These are phyloP conservation scores for Mortierella claussenii DNA, from an alignment of 192 early-diverging fungal genomes.

Conservation along the genomic window DNA sequence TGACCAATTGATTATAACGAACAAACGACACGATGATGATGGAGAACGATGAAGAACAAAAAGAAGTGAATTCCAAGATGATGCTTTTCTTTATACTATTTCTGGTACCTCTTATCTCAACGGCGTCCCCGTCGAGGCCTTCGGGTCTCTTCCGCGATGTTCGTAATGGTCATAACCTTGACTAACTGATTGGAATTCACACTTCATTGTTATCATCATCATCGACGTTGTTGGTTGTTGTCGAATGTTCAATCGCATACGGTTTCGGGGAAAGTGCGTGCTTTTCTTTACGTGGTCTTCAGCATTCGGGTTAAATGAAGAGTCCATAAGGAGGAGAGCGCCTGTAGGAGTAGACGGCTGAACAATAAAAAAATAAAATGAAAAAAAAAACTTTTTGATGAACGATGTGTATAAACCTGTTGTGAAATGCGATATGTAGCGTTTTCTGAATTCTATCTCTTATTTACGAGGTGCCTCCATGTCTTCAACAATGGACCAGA, in stretches of 20 bases:
- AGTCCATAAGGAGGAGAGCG: no score
- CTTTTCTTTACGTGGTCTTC: constrained; percentile 1
- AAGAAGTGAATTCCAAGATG: constrained; percentile 23
- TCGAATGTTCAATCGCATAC: no score
- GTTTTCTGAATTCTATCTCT: background rate
- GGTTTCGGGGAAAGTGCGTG: no score
- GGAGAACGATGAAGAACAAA: background rate
- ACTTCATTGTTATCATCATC: constrained; percentile 25
- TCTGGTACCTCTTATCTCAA: constrained; percentile 55
- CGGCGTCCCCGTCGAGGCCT: constrained; percentile 48
- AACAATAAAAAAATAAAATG: constrained; percentile 2
- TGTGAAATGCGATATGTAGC: no score
- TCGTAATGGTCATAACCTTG: constrained; percentile 46
- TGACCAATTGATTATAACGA: no score
- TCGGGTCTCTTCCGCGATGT: constrained; percentile 47
- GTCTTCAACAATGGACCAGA: constrained; percentile 69
- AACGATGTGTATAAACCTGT: background rate
- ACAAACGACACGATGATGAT: no score
- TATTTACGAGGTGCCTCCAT: constrained; percentile 62
- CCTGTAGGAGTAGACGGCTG: no score
- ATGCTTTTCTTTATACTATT: constrained; percentile 44
- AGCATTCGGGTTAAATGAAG: no score
- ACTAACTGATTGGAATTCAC: constrained; percentile 51
- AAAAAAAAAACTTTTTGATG: background rate
- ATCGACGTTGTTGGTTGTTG: background rate